Evolutionary conservation across 352 stramenopile genomes (phyloP).

Genomic region (Blastocystis sp.): DNA sequence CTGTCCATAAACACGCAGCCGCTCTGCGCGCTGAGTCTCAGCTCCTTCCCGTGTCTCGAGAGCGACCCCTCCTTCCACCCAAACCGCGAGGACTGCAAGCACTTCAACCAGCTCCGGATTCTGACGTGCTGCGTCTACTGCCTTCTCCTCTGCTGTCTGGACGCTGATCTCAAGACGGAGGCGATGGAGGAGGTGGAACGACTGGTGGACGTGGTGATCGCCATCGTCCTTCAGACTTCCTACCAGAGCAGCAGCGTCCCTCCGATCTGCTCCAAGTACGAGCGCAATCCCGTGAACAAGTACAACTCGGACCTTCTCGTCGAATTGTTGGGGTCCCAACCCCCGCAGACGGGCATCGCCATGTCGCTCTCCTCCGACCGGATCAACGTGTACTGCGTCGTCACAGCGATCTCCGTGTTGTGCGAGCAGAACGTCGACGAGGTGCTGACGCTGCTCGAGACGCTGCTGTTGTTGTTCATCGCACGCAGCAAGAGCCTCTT

Average conservation of each 20-base stretch:
- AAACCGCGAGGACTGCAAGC: background rate
- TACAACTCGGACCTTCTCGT: background rate
- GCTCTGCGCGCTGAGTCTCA: background rate
- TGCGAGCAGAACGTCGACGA: background rate
- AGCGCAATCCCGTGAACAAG: background rate
- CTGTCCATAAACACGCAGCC: background rate
- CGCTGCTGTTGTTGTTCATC: background rate
- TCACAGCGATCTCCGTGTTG: background rate
- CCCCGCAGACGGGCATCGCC: background rate
- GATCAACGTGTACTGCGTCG: background rate
- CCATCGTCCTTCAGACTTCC: background rate
- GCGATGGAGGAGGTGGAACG: background rate
- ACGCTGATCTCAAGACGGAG: background rate
- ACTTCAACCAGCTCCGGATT: background rate
- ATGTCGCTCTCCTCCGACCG: background rate
- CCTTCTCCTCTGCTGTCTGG: background rate
- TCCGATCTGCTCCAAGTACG: background rate
- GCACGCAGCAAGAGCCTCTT: background rate
- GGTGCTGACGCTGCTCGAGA: background rate
- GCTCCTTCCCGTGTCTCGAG: background rate
- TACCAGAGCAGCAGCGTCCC: background rate
- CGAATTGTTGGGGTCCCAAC: background rate
- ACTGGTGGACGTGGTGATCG: background rate
- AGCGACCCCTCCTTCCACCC: background rate
- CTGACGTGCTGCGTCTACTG: background rate